phyloP scores from a whole-genome alignment of 768 basidiomycete genomes.

The Serendipita sp. region DNA sequence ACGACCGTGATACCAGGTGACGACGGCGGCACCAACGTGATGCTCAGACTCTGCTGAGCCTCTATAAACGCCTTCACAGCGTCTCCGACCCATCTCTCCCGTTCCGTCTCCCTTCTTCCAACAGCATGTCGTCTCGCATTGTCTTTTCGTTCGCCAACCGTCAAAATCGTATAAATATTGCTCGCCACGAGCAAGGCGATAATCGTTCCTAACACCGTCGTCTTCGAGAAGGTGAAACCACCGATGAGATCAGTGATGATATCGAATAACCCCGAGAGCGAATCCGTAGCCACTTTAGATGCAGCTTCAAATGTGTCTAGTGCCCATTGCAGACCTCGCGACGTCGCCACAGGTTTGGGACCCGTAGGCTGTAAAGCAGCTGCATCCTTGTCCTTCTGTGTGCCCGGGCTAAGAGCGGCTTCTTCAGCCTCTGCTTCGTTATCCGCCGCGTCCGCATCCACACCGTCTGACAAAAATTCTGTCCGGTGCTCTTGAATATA shows the following conservation, averaged over 20 bases:
- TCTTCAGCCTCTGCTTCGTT: conserved; percentile 25
- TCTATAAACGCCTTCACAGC: background rate
- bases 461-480: conserved; percentile 77
- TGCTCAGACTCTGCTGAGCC: conserved; percentile 2
- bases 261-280: conserved; percentile 55
- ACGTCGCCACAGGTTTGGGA: conserved; percentile 9
- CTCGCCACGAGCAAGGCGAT: conserved; percentile 1
- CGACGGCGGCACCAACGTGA: background rate
- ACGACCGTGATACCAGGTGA: background rate
- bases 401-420: conserved; percentile 14
- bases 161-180: conserved; percentile 5
- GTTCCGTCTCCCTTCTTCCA: conserved; percentile 1
- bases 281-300: conserved; percentile 49
- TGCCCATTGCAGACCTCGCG: conserved; percentile 68
- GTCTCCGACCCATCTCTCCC: background rate
- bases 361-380: conserved; percentile 10
- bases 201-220: background rate
- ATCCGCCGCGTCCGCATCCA: conserved; percentile 38
- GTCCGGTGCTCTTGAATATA: conserved; percentile 82
- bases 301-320: conserved; percentile 75
- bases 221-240: background rate
- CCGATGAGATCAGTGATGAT: conserved; percentile 39
- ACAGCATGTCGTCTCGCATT: background rate
- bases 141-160: conserved; percentile 5
- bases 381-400: background rate